Conservation (phyloP, 441 rosid species). For the Melianthus villosus region DNA sequence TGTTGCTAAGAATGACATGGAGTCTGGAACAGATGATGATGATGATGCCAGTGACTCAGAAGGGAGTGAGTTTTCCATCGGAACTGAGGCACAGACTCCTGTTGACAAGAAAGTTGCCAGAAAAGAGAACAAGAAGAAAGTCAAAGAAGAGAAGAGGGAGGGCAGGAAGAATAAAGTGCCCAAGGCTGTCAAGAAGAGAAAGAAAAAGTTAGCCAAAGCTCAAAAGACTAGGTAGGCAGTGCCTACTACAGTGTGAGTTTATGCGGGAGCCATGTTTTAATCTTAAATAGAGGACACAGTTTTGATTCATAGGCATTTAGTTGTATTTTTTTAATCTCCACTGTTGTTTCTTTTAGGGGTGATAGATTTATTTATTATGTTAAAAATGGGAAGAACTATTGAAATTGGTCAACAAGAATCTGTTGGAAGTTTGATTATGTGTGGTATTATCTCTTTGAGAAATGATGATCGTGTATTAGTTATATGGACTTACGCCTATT, state of each 20-base stretch:
- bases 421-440: no score
- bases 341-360: no score
- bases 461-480: no score
- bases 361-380: no score
- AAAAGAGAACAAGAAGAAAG: conserved; percentile 89
- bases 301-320: no score
- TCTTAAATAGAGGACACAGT: neutral
- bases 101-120: conserved; percentile 60
- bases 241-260: neutral
- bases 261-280: neutral
- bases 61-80: conserved; percentile 8
- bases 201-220: conserved; percentile 73
- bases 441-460: no score
- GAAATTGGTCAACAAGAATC: no score
- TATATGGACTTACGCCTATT: no score
- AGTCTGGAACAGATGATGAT: conserved; percentile 19
- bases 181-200: conserved; percentile 76
- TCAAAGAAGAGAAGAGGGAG: conserved; percentile 78
- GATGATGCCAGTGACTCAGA: conserved; percentile 24
- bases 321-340: no score
- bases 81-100: conserved; percentile 17
- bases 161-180: conserved; percentile 64
- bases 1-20: conserved; percentile 14
- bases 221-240: conserved; percentile 40
- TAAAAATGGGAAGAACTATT: no score